Base-by-base conservation (phyloP, 106 monocot genomes). In the Acorus gramineus region DNA sequence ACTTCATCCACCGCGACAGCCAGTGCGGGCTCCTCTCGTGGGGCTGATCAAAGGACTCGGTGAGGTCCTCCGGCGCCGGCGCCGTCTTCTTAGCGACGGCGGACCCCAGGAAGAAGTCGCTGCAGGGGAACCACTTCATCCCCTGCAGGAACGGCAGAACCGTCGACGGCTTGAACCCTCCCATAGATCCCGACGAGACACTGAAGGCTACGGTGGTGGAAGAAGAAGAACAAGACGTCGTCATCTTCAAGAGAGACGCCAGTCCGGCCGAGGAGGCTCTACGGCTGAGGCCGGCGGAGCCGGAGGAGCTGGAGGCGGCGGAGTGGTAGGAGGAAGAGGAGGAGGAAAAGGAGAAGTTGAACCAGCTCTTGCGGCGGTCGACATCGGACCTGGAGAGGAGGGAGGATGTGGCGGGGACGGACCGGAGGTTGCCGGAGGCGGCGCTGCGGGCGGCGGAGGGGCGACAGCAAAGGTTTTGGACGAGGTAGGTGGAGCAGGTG, bases 81-180 rank as follows among this genome's bases (percentile, higher is more conserved):
- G 28, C 28, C 28, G 28, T 28, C 28, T n/a, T n/a, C n/a, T 28
- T 28, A 1, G 1, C 28, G 28, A 28, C 28, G 28, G 44, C 2
- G 14, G 78, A 70, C 4, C 80, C 78, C 2, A 79, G 78, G 72
- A 84, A 44, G 52, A 76, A 80, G 47, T 92, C 92, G 13, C 85
- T 89, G 71, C 98, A 99, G 3, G 98, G 98, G 7, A 99, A 60
- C 98, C 98, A 92, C 79, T 89, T 89, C 6, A 71, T 57, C 9
- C 67, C 57, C 63, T 79, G 71, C 49, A 92, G 46, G 55, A 86
- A 89, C 8, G 98, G 81, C 49, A 92, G 67, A 49, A 90, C 64
- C 1, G 84, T 66, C 14, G 87, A 76, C 11, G 84, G 89, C 59
- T 84, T 84, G 64, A 88, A 71, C 13, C 71, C 65, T 44, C 71